phyloP scores from a whole-genome alignment of 164 flowering plant genomes.

The Umbellularia californica region DNA sequence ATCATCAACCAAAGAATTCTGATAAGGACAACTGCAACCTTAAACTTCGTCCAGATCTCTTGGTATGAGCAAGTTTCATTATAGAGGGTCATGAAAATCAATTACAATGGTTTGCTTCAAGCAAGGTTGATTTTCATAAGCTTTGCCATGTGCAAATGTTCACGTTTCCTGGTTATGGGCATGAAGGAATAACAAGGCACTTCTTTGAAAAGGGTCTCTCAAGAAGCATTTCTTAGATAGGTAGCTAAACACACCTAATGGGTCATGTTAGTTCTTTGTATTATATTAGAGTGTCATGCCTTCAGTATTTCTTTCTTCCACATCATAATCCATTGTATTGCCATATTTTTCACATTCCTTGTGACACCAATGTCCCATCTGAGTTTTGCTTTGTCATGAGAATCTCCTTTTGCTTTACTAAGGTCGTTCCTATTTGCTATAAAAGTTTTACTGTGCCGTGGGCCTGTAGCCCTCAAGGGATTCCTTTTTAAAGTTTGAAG shows the following conservation, averaged over 20 bases:
- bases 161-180: too few relatives aligned
- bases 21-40: slow-evolving; percentile 13
- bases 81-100: not conserved
- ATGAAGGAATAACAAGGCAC: too few relatives aligned
- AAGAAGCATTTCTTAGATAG: too few relatives aligned
- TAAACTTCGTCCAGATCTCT: slow-evolving; percentile 24
- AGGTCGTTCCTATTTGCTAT: too few relatives aligned
- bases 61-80: slow-evolving; percentile 16
- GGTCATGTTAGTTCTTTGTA: not conserved
- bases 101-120: too few relatives aligned
- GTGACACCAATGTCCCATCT: slow-evolving; percentile 4
- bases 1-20: slow-evolving; percentile 7
- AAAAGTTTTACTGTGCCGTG: too few relatives aligned
- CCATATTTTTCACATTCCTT: slow-evolving; percentile 1
- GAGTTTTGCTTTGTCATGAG: not conserved
- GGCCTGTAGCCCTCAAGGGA: too few relatives aligned
- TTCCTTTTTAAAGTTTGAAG: too few relatives aligned
- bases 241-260: not conserved
- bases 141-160: not conserved
- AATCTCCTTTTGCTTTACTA: not conserved
- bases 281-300: not conserved
- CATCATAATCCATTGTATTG: not conserved
- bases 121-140: not conserved
- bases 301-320: not conserved
- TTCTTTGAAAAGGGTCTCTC: too few relatives aligned